A percentile compares a stretch with the other conserved stretches of the same genome.
Conservation (phyloP, 352 stramenopile species). For the Phytophthora kernoviae region DNA sequence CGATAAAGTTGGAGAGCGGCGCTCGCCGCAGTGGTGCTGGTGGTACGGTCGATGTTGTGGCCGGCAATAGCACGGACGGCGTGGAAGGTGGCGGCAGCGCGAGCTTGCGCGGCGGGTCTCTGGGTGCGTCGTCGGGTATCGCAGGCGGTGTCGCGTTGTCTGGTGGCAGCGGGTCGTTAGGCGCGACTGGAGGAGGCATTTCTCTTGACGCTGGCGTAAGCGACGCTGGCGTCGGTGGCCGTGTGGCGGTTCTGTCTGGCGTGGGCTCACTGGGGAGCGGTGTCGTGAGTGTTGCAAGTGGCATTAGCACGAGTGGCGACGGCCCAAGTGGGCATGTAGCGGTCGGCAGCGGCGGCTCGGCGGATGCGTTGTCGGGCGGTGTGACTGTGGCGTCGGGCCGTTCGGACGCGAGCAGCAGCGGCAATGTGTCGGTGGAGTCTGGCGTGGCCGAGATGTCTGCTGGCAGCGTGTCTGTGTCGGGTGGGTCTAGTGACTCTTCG, state of each 20-base stretch:
- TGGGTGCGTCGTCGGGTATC: constrained; percentile 4
- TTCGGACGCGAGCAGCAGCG: neutral
- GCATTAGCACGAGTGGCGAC: neutral
- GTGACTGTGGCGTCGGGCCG: neutral
- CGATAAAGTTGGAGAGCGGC: neutral
- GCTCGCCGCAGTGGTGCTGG: neutral
- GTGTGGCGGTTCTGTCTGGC: neutral
- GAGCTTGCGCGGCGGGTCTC: constrained; percentile 8
- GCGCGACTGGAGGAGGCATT: constrained; percentile 7
- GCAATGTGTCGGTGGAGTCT: neutral
- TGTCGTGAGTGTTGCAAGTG: neutral
- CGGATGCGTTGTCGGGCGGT: neutral
- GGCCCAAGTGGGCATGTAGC: neutral
- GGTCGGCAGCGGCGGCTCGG: neutral
- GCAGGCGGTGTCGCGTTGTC: constrained; percentile 6
- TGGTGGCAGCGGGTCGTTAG: constrained; percentile 4
- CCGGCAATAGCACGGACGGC: constrained; percentile 8
- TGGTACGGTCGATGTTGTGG: neutral
- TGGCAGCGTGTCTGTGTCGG: constrained; percentile 2
- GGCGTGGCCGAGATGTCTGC: neutral
- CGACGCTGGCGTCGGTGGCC: constrained; percentile 1
- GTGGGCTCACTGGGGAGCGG: neutral
- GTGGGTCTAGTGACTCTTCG: neutral
- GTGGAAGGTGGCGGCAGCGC: constrained; percentile 3
- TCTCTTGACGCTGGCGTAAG: constrained; percentile 1